These are phyloP conservation scores for Suillus bovinus DNA, from an alignment of 768 basidiomycete genomes.

Conservation along the genomic window DNA sequence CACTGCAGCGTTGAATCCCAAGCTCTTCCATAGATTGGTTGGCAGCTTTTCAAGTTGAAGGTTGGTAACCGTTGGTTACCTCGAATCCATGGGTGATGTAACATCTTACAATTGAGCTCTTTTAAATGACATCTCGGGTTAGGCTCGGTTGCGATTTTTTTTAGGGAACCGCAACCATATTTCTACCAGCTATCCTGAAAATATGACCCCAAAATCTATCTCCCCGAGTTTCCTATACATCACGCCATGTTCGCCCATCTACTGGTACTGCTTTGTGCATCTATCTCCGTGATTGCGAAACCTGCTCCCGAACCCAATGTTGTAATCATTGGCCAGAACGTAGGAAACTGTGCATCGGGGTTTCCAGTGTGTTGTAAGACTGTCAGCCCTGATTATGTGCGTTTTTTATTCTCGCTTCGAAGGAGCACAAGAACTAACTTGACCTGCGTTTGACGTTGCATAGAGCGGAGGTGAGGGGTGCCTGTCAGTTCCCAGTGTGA, in stretches of 20 bases:
- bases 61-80: background rate
- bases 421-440: background rate
- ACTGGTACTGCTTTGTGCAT: background rate
- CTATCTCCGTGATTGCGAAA: background rate
- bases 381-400: background rate
- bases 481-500: background rate
- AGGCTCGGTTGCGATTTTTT: background rate
- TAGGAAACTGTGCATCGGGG: background rate
- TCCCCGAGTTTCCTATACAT: background rate
- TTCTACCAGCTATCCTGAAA: background rate
- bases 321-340: background rate
- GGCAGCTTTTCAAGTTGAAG: too few relatives aligned
- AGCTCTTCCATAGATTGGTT: background rate
- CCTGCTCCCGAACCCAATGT: background rate
- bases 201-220: background rate
- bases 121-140: background rate
- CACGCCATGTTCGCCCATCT: background rate
- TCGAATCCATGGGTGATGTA: background rate
- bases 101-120: background rate
- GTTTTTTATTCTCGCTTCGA: background rate
- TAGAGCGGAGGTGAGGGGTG: background rate
- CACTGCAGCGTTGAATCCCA: background rate
- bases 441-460: background rate
- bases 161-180: background rate
- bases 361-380: background rate